Evolutionary conservation across 768 basidiomycete species (phyloP), one percentile per base, ranked within the genome.

Genomic region (Hydnomerulius pinastri): DNA sequence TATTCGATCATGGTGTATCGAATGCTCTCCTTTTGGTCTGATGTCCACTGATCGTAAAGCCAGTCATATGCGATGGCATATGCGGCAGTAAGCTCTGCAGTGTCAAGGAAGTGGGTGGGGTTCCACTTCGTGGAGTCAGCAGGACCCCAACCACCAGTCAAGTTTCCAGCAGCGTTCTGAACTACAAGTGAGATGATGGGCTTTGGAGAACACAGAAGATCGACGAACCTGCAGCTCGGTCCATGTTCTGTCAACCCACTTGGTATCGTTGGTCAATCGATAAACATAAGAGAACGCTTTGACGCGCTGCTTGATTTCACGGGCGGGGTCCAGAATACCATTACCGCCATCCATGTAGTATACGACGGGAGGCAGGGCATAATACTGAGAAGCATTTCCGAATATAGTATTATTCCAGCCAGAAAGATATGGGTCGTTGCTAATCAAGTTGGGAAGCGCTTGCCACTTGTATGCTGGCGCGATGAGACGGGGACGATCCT

Each of bases 61-160:
- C 97, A 99, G 64, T 99, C 97, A 61, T 98, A 99, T 2, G 87
- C 96, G 55, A 94, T 88, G 25, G 80, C 97, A 62, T 86, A 98
- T 4, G 92, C 94, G 21, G 87, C 83, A 15, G 84, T 84, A 56
- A 97, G 77, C 69, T 98, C 96, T n/a, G 86, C 95, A 17, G 82
- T 74, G 66, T 96, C 96, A 39, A 98, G 85, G 81, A 98, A 98
- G 71, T 99, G 97, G 1, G 40, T 55, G 5, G 85, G 76, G 71
- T 98, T 97, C 97, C 96, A 99, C 61, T 74, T 82, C 48, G 81
- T 78, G 48, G 74, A 74, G 45, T 73, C 73, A 46, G 71, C 69
- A 3, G 81, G 76, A 17, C 93, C 93, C 66, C 91, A 98, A 6
- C 69, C 59, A 36, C 60, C 71, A 10, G 84, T 73, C 50, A 82